A percentile compares a stretch with the other conserved stretches of the same genome.
These are phyloP conservation scores for Wickerhamiella infanticola DNA, from an alignment of 1,139 yeast species.

Conservation along the genomic window DNA sequence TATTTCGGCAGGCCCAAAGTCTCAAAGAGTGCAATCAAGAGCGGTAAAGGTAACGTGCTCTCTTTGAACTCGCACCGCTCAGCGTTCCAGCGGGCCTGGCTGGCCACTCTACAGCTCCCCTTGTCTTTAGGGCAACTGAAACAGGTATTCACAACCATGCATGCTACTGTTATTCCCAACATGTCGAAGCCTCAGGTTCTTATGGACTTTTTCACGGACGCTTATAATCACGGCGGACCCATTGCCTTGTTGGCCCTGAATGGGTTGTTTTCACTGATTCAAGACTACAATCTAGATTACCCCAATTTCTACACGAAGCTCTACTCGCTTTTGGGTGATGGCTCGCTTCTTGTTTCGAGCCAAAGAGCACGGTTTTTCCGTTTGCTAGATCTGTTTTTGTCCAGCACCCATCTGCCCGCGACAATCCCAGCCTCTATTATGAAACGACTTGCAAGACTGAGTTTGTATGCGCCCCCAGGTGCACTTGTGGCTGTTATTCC, in stretches of 20 bases:
- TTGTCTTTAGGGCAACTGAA: slow-evolving; percentile 45
- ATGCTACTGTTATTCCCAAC: slow-evolving; percentile 70
- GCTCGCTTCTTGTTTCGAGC: slow-evolving; percentile 51
- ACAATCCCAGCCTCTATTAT: slow-evolving; percentile 77
- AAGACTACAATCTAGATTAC: slow-evolving; percentile 69
- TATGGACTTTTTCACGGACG: slow-evolving; percentile 88
- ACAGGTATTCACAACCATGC: slow-evolving; percentile 50
- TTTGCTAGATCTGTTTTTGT: slow-evolving; percentile 65
- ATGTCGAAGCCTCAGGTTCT: slow-evolving; percentile 65
- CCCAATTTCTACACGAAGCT: slow-evolving; percentile 79
- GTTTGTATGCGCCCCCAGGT: slow-evolving; percentile 73
- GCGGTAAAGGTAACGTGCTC: slow-evolving; percentile 4
- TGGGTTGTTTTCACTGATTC: slow-evolving; percentile 78
- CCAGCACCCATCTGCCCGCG: slow-evolving; percentile 80
- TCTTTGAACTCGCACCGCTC: slow-evolving; percentile 3
- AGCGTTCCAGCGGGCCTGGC: slow-evolving; percentile 56
- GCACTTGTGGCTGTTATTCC: slow-evolving; percentile 82
- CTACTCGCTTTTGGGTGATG: slow-evolving; percentile 57
- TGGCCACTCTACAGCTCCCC: slow-evolving; percentile 35
- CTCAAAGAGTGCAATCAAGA: slow-evolving; percentile 1
- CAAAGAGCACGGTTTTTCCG: slow-evolving; percentile 82
- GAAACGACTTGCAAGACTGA: slow-evolving; percentile 60
- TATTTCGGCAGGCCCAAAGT: slow-evolving; percentile 6
- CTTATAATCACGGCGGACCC: slow-evolving; percentile 51
- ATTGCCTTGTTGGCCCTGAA: slow-evolving; percentile 72